Conservation (phyloP, 2,329 filamentous ascomycete genomes). For the Colletotrichum caudatum region DNA sequence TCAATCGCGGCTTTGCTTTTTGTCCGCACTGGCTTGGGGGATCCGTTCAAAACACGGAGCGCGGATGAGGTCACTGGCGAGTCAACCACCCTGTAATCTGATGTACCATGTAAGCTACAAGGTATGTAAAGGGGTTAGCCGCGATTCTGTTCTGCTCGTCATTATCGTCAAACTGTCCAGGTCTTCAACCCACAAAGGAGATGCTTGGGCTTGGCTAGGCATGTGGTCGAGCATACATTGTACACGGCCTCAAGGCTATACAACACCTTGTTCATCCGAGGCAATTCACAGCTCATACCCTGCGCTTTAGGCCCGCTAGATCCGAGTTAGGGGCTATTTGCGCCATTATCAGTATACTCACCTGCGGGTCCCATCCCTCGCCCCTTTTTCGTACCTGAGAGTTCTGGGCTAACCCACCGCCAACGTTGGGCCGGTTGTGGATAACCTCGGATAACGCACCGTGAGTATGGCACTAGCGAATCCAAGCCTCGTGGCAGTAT, state of each 20-base stretch:
- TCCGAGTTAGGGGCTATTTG: not conserved
- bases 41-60: not conserved
- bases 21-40: not conserved
- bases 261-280: not conserved
- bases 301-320: not conserved
- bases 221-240: not conserved
- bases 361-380: not conserved
- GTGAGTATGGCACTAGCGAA: slow-evolving; percentile 4
- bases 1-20: not conserved
- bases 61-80: slow-evolving; percentile 13
- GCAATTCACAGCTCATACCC: not conserved
- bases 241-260: not conserved
- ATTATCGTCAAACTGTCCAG: slow-evolving; percentile 15
- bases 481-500: slow-evolving; percentile 24
- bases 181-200: slow-evolving; percentile 4
- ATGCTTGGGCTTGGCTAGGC: not conserved
- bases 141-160: slow-evolving; percentile 8
- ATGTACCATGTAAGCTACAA: not conserved
- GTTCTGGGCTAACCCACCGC: slow-evolving; percentile 9
- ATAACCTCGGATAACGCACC: slow-evolving; percentile 22
- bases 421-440: slow-evolving; percentile 34
- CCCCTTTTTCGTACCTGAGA: not conserved
- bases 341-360: not conserved
- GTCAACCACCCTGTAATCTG: slow-evolving; percentile 30
- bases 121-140: not conserved